phyloP scores from a whole-genome alignment of 2,329 filamentous ascomycete species.

The Trichophyton rubrum region DNA sequence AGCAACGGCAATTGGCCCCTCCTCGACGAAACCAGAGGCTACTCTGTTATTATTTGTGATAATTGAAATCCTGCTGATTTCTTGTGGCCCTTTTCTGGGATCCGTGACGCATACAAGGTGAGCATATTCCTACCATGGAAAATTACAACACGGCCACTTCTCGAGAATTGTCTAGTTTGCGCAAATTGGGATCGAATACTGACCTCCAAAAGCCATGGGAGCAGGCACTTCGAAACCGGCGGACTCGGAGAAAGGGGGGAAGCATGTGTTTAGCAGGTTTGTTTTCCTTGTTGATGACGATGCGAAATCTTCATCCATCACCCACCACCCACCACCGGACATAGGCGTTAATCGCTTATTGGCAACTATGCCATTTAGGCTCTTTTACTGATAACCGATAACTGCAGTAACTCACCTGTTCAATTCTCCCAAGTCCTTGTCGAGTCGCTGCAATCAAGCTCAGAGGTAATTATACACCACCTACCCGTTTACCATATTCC shows the following conservation, averaged over 20 bases:
- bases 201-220: slow-evolving; percentile 37
- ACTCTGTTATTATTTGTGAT: not conserved
- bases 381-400: slow-evolving; percentile 15
- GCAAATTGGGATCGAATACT: not conserved
- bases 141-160: not conserved
- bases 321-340: not conserved
- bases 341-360: not conserved
- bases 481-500: slow-evolving; percentile 3
- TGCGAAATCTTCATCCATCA: not conserved
- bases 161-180: not conserved
- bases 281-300: slow-evolving; percentile 16
- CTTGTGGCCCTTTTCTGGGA: not conserved
- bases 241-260: slow-evolving; percentile 32
- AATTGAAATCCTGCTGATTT: not conserved
- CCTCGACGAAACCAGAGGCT: not conserved
- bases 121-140: not conserved
- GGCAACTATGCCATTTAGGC: not conserved
- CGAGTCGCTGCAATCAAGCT: slow-evolving; percentile 68
- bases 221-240: slow-evolving; percentile 50
- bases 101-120: not conserved
- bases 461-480: slow-evolving; percentile 49
- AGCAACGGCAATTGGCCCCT: not conserved
- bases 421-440: slow-evolving; percentile 71
- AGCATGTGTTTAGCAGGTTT: slow-evolving; percentile 52
- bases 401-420: slow-evolving; percentile 47